Conservation (phyloP, 352 stramenopile genomes). For the Phytophthora vignae region DNA sequence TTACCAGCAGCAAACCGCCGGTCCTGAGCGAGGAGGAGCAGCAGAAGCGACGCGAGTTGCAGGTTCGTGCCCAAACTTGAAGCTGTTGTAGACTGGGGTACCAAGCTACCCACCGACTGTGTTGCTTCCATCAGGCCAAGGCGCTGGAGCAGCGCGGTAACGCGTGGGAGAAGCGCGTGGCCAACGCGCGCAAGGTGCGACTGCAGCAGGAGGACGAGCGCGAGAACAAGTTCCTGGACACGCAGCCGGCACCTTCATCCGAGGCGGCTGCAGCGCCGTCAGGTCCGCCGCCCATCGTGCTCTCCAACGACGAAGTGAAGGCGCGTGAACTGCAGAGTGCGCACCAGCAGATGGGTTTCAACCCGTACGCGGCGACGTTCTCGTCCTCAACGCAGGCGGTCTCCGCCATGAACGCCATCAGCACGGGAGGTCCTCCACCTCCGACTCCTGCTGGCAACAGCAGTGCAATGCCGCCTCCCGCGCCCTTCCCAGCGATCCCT, state of each 20-base stretch:
- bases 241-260: slow-evolving; percentile 19
- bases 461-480: slow-evolving; percentile 20
- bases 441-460: not conserved
- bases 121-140: slow-evolving; percentile 40
- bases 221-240: slow-evolving; percentile 49
- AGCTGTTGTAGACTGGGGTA: too few relatives aligned
- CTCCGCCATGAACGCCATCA: slow-evolving; percentile 66
- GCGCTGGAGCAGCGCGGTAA: slow-evolving; percentile 65
- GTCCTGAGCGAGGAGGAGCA: slow-evolving; percentile 64
- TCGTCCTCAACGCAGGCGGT: slow-evolving; percentile 67
- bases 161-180: slow-evolving; percentile 78
- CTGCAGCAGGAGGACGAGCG: slow-evolving; percentile 61
- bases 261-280: not conserved
- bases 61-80: slow-evolving; percentile 41
- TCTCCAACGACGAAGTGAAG: slow-evolving; percentile 76
- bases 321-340: slow-evolving; percentile 62
- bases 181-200: slow-evolving; percentile 56
- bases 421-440: slow-evolving; percentile 10
- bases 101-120: too few relatives aligned
- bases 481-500: slow-evolving; percentile 28
- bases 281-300: slow-evolving; percentile 30
- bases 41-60: slow-evolving; percentile 59
- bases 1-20: slow-evolving; percentile 49
- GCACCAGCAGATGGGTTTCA: slow-evolving; percentile 73
- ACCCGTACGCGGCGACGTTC: slow-evolving; percentile 75